A percentile compares a stretch with the other conserved stretches of the same genome.
Conservation (phyloP, 805 yeast genomes). For the Wickerhamiella siamensis region DNA sequence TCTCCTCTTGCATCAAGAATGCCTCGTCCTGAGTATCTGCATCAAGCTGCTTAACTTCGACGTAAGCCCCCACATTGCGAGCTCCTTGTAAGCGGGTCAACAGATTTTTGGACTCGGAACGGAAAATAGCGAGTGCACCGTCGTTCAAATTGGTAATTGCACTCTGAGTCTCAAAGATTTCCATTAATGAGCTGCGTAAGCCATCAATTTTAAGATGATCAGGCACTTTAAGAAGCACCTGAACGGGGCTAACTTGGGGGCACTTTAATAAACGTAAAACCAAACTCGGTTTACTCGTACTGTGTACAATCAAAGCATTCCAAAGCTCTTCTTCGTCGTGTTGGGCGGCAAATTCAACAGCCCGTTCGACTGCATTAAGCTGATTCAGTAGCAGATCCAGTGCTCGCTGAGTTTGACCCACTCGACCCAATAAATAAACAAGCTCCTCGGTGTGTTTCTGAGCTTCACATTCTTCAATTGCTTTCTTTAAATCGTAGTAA, state of each 20-base stretch:
- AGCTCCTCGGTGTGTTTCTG: slow-evolving; percentile 49
- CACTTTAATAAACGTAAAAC: slow-evolving; percentile 55
- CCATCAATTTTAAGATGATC: slow-evolving; percentile 48
- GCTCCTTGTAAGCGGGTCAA: slow-evolving; percentile 23
- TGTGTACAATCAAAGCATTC: slow-evolving; percentile 57
- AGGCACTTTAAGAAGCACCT: slow-evolving; percentile 53
- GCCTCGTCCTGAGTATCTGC: too few relatives aligned
- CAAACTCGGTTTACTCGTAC: slow-evolving; percentile 60
- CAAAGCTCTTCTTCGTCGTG: slow-evolving; percentile 65
- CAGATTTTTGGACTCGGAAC: slow-evolving; percentile 34
- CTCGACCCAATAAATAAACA: slow-evolving; percentile 65
- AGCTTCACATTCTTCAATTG: slow-evolving; percentile 50
- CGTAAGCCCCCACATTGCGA: slow-evolving; percentile 1
- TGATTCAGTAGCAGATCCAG: slow-evolving; percentile 61
- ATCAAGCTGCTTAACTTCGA: too few relatives aligned
- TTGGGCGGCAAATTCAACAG: slow-evolving; percentile 61
- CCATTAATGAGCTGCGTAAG: slow-evolving; percentile 42
- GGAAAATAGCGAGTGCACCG: slow-evolving; percentile 40
- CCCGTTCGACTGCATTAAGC: slow-evolving; percentile 62
- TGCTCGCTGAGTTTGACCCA: slow-evolving; percentile 70
- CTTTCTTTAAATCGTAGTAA: slow-evolving; percentile 48
- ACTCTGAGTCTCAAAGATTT: slow-evolving; percentile 51
- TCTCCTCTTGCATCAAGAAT: too few relatives aligned
- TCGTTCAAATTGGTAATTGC: slow-evolving; percentile 35
- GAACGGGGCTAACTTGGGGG: slow-evolving; percentile 40